Evolutionary conservation across 2,329 filamentous ascomycete species (phyloP), one percentile per base, ranked within the genome.

Genomic region (Nemania sp.): DNA sequence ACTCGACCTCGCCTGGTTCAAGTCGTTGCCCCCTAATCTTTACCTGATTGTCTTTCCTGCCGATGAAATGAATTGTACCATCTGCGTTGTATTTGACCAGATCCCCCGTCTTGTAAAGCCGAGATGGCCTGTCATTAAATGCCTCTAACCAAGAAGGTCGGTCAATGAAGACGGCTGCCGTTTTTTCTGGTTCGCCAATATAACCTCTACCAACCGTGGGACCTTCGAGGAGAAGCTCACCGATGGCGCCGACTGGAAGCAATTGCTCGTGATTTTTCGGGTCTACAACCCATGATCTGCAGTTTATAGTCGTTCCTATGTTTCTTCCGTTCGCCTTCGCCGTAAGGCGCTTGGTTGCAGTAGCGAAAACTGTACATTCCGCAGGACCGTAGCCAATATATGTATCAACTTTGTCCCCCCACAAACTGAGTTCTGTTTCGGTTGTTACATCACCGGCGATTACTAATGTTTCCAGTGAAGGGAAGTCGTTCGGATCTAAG

Each of bases 341-440:
- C 1, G 57, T 52, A 22, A 59, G 35, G 13, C 55, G 56, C 15
- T 8, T n/a, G 3, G 49, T 61, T 1, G 26, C 18, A 7, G 20
- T 54, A n/a, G 29, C 29, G 18, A 57, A n/a, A 3, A 43, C 29
- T 2, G 62, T 32, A 8, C 26, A 59, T 24, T 77, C 75, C 3
- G 68, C 64, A 6, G 74, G 75, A 3, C 75, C 75, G 62, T 76
- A 77, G 8, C 38, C 63, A 60, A 75, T 72, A 26, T 73, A 61
- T 2, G 75, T 49, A 20, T 67, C 45, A 13, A 74, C 62, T 6
- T 62, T 66, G 0, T 70, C 68, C 22, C 66, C 61, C 74, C 73
- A 77, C 29, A 55, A 64, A 18, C 65, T 45, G 5, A 75, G 20
- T 15, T 70, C 32, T 10, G 68, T 68, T 8, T 68, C 53, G 8